Evolutionary conservation across 2,329 filamentous ascomycete species (phyloP).

Genomic region (Chrysoporthe cubensis): DNA sequence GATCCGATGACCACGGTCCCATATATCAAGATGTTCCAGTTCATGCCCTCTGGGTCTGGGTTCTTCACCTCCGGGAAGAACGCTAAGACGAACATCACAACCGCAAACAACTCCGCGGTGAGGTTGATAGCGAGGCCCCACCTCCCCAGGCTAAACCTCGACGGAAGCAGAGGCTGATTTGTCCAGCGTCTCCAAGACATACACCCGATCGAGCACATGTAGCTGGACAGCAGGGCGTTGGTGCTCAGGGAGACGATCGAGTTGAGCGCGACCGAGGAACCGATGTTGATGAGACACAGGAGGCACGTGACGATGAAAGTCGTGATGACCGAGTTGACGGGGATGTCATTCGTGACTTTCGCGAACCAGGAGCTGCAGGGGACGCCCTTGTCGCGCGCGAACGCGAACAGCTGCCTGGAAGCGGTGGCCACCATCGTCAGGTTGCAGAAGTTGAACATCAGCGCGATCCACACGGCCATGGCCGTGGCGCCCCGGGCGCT

Average conservation of each 20-base stretch:
- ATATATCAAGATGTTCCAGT: conserved; percentile 30
- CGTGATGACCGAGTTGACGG: conserved; percentile 30
- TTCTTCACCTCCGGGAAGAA: conserved; percentile 26
- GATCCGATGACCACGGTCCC: conserved; percentile 22
- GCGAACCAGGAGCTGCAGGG: conserved; percentile 38
- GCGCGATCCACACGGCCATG: conserved; percentile 35
- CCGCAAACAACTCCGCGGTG: conserved; percentile 24
- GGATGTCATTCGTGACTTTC: conserved; percentile 29
- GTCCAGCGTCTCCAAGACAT: conserved; percentile 18
- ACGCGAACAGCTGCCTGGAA: conserved; percentile 39
- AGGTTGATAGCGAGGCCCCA: conserved; percentile 28
- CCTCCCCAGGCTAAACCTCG: conserved; percentile 27
- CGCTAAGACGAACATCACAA: conserved; percentile 27
- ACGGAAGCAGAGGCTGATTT: conserved; percentile 19
- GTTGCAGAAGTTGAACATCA: conserved; percentile 34
- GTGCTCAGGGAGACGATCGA: conserved; percentile 28
- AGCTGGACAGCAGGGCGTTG: conserved; percentile 29
- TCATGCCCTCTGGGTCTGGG: conserved; percentile 26
- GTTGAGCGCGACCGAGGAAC: conserved; percentile 28
- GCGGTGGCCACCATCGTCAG: conserved; percentile 37
- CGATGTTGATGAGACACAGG: conserved; percentile 26
- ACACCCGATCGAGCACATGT: conserved; percentile 30
- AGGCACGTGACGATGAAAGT: conserved; percentile 22
- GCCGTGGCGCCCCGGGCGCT: conserved; percentile 32
- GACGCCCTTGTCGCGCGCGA: conserved; percentile 42